phyloP scores from a whole-genome alignment of 371 early-diverging fungal species.

The Amoeboaphelidium occidentale region DNA sequence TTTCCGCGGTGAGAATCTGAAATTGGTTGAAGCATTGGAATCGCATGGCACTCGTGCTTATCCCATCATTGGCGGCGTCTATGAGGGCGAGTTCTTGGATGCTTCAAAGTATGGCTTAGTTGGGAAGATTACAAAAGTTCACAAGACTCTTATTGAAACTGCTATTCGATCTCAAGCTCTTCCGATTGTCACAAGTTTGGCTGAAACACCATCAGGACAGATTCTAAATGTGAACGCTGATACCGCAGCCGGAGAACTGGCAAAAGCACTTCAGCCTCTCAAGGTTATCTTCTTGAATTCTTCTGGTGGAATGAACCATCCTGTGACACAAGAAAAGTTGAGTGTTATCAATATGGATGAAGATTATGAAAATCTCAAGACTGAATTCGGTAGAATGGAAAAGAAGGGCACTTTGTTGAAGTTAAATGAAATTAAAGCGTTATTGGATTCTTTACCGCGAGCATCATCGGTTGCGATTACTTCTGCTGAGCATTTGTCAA shows the following conservation, averaged over 20 bases:
- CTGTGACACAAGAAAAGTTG: constrained; percentile 71
- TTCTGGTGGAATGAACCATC: constrained; percentile 65
- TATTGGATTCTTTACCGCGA: constrained; percentile 75
- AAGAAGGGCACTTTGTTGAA: constrained; percentile 86
- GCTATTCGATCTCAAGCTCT: constrained; percentile 73
- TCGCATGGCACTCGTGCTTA: constrained; percentile 73
- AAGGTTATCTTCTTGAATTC: constrained; percentile 89
- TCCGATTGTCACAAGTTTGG: constrained; percentile 78
- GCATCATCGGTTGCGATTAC: constrained; percentile 88
- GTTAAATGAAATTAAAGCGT: constrained; percentile 78
- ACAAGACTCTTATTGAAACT: constrained; percentile 69
- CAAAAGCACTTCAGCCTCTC: constrained; percentile 77
- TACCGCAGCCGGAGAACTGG: constrained; percentile 85
- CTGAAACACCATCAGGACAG: constrained; percentile 86
- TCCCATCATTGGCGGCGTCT: constrained; percentile 80
- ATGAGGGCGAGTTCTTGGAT: constrained; percentile 78
- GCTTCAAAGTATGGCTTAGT: constrained; percentile 73
- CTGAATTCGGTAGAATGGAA: constrained; percentile 20
- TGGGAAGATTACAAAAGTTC: constrained; percentile 64
- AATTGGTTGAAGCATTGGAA: constrained; percentile 85
- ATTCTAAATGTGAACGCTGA: constrained; percentile 94
- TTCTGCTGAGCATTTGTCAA: constrained; percentile 79
- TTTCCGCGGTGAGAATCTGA: constrained; percentile 76
- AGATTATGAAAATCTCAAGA: constrained; percentile 20
- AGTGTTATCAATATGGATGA: constrained; percentile 85